Base-by-base conservation (phyloP, 2,329 filamentous ascomycete genomes). In the Aspergillus aculeatus region DNA sequence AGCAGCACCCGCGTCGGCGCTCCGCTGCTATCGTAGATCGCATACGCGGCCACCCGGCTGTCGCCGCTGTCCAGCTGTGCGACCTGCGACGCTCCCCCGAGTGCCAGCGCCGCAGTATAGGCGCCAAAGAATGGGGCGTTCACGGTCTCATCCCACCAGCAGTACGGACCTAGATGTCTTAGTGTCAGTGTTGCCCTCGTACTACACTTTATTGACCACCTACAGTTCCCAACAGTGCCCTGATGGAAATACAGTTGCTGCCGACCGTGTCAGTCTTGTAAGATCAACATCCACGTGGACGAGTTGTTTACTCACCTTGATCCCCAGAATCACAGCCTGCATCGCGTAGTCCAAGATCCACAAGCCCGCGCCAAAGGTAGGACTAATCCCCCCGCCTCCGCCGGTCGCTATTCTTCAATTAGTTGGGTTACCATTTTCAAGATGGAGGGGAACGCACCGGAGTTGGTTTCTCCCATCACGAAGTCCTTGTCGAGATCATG, bases 81-180 rank as follows among this genome's bases (percentile, higher is more conserved):
- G 51, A 84, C 70, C 48, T 77, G 68, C n/a, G 74, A 68, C 0
- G 77, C 80, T 0, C 75, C 73, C 1, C 80, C 78, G 29, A 83
- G 66, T 1, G 80, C 69, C n/a, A 79, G 76, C 2, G 78, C 75
- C 1, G 81, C 81, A 3, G 78, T 78, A 50, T 80, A 81, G 0
- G 81, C 82, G 4, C 82, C 82, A 58, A 82, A 83, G 65, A 83
- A 84, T 0, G 82, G 81, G 0, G 80, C 75, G 0, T 81, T 81
- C 74, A 82, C 83, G 47, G 69, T 75, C 3, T 77, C 71, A 2
- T 78, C 79, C 75, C 77, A 82, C 73, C 77, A 81, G 67, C 78
- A 80, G 65, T 82, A 82, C 62, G 78, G 76, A 61, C 71, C 72
- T 75, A 14, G 11, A 11, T n/a, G 6, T 14, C 12, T 32, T 35